A percentile compares a stretch with the other conserved stretches of the same genome.
phyloP scores from a whole-genome alignment of 306 rosid genomes.

The Alnus rubra region DNA sequence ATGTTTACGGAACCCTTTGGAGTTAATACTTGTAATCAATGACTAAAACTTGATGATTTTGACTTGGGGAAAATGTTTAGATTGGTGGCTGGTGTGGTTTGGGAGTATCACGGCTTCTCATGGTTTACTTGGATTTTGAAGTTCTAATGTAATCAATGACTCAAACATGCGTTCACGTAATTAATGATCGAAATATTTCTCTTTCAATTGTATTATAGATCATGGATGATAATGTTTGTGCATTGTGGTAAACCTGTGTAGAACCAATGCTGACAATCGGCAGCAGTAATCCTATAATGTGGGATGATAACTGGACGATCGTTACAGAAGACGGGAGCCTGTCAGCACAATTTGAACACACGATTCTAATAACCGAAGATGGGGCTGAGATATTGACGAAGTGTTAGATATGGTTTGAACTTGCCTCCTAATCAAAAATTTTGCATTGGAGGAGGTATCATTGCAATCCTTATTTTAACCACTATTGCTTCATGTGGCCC shows the following conservation, averaged over 20 bases:
- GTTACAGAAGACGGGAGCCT: constrained; percentile 88
- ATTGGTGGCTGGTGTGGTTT: not conserved
- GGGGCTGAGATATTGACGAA: constrained; percentile 87
- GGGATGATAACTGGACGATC: constrained; percentile 95
- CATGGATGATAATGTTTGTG: not conserved
- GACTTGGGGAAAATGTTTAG: not conserved
- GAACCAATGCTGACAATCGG: constrained; percentile 95
- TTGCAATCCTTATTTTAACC: not conserved
- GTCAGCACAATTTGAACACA: constrained; percentile 96
- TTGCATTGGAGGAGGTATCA: constrained; percentile 29
- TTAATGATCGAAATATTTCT: not conserved
- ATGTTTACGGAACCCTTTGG: not conserved
- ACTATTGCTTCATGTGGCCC: not conserved
- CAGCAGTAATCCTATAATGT: constrained; percentile 75
- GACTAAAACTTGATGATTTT: not conserved
- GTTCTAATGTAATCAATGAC: not conserved
- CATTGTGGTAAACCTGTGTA: constrained; percentile 28
- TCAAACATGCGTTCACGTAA: not conserved
- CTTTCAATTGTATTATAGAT: not conserved
- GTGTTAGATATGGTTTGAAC: constrained; percentile 44
- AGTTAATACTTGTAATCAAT: not conserved
- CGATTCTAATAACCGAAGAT: constrained; percentile 68
- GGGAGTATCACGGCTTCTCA: not conserved
- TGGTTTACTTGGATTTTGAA: not conserved
- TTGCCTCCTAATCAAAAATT: constrained; percentile 11